Evolutionary conservation across 305 asterid genomes (phyloP).

Genomic region (Fraxinus angustifolia): DNA sequence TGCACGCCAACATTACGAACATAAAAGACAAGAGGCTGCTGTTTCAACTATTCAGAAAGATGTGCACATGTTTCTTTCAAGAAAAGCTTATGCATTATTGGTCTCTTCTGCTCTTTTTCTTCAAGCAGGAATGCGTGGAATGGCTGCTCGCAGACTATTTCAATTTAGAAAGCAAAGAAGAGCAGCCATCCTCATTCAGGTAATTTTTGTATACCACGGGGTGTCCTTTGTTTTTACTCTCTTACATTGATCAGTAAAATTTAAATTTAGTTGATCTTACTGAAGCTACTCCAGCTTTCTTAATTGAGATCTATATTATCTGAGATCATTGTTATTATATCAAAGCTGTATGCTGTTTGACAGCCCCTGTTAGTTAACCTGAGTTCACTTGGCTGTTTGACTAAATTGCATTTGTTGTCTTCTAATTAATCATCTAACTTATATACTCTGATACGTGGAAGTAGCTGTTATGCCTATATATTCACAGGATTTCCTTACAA

Average conservation of each 20-base stretch:
- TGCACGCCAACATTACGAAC: conserved; percentile 49
- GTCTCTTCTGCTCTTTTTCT: conserved; percentile 48
- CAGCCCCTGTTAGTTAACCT: neutral
- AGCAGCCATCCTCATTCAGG: conserved; percentile 68
- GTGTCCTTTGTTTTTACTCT: conserved; percentile 5
- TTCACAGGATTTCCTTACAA: neutral
- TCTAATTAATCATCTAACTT: neutral
- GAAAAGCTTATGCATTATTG: conserved; percentile 40
- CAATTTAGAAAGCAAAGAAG: conserved; percentile 35
- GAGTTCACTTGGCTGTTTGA: neutral
- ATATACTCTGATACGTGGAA: neutral
- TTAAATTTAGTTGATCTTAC: neutral
- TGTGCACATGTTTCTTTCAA: conserved; percentile 51
- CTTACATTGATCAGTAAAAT: neutral
- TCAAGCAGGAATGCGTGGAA: conserved; percentile 65
- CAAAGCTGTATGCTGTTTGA: neutral
- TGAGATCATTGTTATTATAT: neutral
- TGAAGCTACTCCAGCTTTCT: neutral
- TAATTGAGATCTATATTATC: neutral
- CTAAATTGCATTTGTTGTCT: neutral
- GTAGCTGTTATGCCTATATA: neutral
- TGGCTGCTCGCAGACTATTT: conserved; percentile 61
- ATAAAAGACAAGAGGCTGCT: conserved; percentile 58
- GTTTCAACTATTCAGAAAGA: conserved; percentile 65
- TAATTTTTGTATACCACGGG: conserved; percentile 20